Conservation (phyloP, 2,329 filamentous ascomycete genomes). For the Phialemoniopsis sp. region DNA sequence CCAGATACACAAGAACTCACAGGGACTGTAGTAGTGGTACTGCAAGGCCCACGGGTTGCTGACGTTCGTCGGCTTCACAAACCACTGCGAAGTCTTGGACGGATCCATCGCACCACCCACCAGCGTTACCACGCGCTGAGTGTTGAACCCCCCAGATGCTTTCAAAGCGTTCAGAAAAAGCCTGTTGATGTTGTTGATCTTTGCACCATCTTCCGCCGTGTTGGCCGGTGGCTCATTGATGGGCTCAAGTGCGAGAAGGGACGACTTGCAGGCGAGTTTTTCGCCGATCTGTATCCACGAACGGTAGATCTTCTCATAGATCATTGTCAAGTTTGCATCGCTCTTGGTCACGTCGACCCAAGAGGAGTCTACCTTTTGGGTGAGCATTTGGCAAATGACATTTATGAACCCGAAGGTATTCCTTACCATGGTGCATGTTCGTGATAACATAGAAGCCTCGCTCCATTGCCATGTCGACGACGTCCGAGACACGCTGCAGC, state of each 20-base stretch:
- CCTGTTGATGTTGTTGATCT: slow-evolving; percentile 51
- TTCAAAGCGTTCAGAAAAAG: slow-evolving; percentile 51
- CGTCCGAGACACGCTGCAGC: slow-evolving; percentile 53
- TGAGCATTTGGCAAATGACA: too few species aligned
- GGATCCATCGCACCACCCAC: slow-evolving; percentile 47
- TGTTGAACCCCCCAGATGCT: slow-evolving; percentile 50
- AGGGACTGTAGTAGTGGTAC: slow-evolving; percentile 59
- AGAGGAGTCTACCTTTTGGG: slow-evolving; percentile 40
- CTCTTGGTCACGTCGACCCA: slow-evolving; percentile 49
- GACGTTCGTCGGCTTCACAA: slow-evolving; percentile 40
- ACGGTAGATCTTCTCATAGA: slow-evolving; percentile 51
- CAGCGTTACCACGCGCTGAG: slow-evolving; percentile 50
- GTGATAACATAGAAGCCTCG: slow-evolving; percentile 48
- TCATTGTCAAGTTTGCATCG: slow-evolving; percentile 41
- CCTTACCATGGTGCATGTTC: slow-evolving; percentile 50
- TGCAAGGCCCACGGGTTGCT: slow-evolving; percentile 56
- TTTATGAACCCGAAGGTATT: too few species aligned
- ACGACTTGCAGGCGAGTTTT: slow-evolving; percentile 49
- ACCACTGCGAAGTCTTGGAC: slow-evolving; percentile 49
- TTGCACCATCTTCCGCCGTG: slow-evolving; percentile 41
- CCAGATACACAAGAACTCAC: slow-evolving; percentile 7
- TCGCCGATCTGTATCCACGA: slow-evolving; percentile 55
- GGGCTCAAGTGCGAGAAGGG: slow-evolving; percentile 50
- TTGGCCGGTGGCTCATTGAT: slow-evolving; percentile 56
- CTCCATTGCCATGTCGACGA: slow-evolving; percentile 50